Base-by-base conservation (phyloP, 768 basidiomycete species). In the Coprinopsis strossmayeri region DNA sequence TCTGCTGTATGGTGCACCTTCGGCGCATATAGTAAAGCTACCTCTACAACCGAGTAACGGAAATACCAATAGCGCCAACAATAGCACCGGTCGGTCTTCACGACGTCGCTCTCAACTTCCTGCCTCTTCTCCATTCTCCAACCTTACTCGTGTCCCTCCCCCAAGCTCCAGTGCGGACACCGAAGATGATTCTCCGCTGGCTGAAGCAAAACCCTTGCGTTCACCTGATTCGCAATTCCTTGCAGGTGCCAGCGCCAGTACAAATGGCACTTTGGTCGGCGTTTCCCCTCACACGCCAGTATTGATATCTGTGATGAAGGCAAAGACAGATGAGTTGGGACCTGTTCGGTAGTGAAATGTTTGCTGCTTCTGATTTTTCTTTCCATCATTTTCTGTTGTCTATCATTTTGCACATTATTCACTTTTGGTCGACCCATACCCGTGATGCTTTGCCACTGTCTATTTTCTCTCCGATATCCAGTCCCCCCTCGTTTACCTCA, bases 61-160 rank as follows among this genome's bases (percentile, higher is more conserved):
- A 9, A 44, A 26, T 26, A 43, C 40, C 24, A 38, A 13, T 20
- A 18, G 35, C 9, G 15, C 25, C 37, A 38, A 38, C 9, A 18
- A 38, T 20, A 25, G 23, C 21, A 42, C 4, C n/a, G 34, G 41
- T 17, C 51, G 51, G 5, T 42, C 45, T 3, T 15, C 35, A 7
- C 35, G 39, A 21, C 51, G 51, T 9, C 38, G 51, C 5, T 52
- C 46, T 27, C 51, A 52, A 34, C 51, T 40, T 11, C 20, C 27
- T 12, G 15, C 42, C 27, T 48, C 47, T 9, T 15, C 48, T 21
- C 28, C 32, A 20, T 42, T 49, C 30, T 10, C 48, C 48, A 48
- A 48, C 38, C 11, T 48, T 1, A n/a, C 47, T 13, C 48, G 48
- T 3, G 48, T 49, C 3, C 50, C 50, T 23, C 34, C 50, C 1